Evolutionary conservation across 257 asterid genomes (phyloP).

Genomic region (Petunia secreta): DNA sequence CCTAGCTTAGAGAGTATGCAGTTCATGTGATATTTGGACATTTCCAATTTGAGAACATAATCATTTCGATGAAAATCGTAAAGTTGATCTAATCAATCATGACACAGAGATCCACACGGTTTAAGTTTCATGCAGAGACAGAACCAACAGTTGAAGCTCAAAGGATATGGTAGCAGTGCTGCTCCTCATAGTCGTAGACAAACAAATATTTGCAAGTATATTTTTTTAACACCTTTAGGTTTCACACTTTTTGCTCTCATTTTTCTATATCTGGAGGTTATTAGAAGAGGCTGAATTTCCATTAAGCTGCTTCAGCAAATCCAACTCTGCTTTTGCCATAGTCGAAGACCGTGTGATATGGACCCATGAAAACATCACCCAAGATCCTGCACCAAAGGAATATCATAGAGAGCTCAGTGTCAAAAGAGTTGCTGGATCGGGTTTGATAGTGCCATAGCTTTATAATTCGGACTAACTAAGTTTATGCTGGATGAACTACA

Average conservation of each 20-base stretch:
- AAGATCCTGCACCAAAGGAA: constrained; percentile 53
- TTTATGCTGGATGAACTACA: background rate
- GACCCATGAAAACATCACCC: constrained; percentile 89
- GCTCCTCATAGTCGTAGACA: background rate
- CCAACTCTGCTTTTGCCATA: constrained; percentile 65
- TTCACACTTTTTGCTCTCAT: background rate
- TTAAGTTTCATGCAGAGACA: background rate
- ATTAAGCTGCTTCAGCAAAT: constrained; percentile 78
- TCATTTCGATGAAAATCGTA: too few relatives aligned
- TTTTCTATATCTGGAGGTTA: background rate
- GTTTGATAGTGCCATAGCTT: background rate
- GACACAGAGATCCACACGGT: background rate
- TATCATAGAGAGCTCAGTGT: background rate
- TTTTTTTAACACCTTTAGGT: background rate
- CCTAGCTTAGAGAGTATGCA: too few relatives aligned
- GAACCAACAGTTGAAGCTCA: background rate
- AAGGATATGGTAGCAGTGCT: background rate
- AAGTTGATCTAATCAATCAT: background rate
- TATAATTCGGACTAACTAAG: background rate
- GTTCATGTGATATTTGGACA: too few relatives aligned
- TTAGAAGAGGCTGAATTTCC: background rate
- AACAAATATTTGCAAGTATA: constrained; percentile 14
- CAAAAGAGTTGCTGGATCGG: background rate
- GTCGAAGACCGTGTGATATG: constrained; percentile 79
- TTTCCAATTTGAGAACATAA: too few relatives aligned